Evolutionary conservation across 192 early-diverging fungal species (phyloP), one percentile per base, ranked within the genome.

Genomic region (Chytriomyces sp.): DNA sequence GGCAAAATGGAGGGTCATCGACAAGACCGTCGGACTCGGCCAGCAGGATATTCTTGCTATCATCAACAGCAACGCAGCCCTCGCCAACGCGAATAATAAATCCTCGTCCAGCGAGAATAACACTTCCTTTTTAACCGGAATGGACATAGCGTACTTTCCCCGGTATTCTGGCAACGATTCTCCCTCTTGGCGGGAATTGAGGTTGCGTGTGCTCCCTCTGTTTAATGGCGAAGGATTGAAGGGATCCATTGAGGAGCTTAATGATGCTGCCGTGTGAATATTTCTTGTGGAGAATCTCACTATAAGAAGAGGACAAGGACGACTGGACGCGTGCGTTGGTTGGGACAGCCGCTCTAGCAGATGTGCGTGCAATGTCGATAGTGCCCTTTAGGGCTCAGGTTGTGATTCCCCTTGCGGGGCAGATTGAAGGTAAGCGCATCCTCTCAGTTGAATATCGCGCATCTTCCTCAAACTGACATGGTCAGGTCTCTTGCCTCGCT

Each of bases 141-240:
- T 34, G 32, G 39, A 68, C 44, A 12, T 55, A 5, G 54, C 33
- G 3, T 33, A 31, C 36, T 55, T 53, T 30, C 12, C 36, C 7
- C n/a, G 34, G 19, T 68, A 31, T 17, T 14, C 41, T 6, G 52
- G 12, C 5, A 55, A 44, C 2, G 65, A 68, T 34, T 10, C 54
- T 7, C 31, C 64, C 6, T 84, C 85, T 22, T 96, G 94, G 94
- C 86, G 87, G 36, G 79, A 83, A 5, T 52, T 96, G 2, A 87
- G 89, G 28, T 79, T 83, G 28, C 86, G 88, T 25, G 90, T 96
- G 3, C 72, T 96, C 56, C 93, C 94, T 1, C 74, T 96, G 58
- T 96, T 96, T 68, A 93, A 92, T 56, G 94, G 94, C 17, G 91
- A 93, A 70, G 86, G 91, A 0, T 64, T 96, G 56, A 86, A 89